phyloP scores from a whole-genome alignment of 2,329 filamentous ascomycete species.

The Paraphaeosphaeria minitans region DNA sequence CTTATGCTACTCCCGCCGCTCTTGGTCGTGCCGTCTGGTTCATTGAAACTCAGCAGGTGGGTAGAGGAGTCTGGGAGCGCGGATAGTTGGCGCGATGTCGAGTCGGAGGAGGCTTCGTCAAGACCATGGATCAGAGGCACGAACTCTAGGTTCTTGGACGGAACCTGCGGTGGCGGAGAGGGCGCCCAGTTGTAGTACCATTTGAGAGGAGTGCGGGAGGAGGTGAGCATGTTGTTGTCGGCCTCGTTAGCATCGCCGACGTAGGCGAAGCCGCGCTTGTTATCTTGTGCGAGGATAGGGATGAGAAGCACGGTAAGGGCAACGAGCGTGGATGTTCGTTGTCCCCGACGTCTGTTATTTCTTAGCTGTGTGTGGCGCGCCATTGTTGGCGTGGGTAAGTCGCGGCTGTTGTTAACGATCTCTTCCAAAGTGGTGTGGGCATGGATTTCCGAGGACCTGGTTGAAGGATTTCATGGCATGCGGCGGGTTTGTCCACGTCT shows the following conservation, averaged over 20 bases:
- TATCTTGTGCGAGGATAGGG: neutral
- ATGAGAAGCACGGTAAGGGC: neutral
- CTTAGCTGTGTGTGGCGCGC: neutral
- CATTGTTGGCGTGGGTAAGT: neutral
- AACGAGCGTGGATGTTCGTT: neutral
- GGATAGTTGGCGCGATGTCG: conserved; percentile 65
- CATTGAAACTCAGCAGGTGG: conserved; percentile 77
- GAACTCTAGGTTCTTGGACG: conserved; percentile 65
- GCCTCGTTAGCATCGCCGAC: conserved; percentile 62
- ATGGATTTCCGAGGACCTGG: neutral
- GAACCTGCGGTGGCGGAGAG: conserved; percentile 60
- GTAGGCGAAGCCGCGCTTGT: conserved; percentile 76
- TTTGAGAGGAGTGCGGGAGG: conserved; percentile 63
- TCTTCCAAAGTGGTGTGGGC: neutral
- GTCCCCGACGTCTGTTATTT: too few relatives aligned
- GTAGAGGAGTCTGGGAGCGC: conserved; percentile 63
- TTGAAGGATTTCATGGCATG: neutral
- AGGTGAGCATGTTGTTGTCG: conserved; percentile 69
- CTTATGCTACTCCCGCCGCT: conserved; percentile 69
- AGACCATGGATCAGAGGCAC: conserved; percentile 81
- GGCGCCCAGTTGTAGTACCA: conserved; percentile 86
- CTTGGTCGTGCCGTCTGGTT: conserved; percentile 67
- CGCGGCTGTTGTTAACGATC: neutral
- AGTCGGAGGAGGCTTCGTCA: conserved; percentile 44
- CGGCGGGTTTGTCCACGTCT: neutral